These are phyloP conservation scores for Cokeromyces recurvatus DNA, from an alignment of 371 early-diverging fungal genomes.

Conservation along the genomic window DNA sequence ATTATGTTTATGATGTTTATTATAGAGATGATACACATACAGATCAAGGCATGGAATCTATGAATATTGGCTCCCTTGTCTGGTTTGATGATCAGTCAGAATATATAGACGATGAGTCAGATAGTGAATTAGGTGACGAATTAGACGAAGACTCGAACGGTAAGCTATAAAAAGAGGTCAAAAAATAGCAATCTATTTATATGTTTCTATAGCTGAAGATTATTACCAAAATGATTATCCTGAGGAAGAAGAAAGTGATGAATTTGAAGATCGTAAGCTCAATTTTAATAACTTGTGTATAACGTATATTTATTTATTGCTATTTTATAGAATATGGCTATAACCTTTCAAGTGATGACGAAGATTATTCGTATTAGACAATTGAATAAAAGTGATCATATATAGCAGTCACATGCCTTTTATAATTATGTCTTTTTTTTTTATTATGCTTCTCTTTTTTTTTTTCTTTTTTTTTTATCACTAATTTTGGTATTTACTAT, in stretches of 20 bases:
- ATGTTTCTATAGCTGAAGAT: slow-evolving; percentile 49
- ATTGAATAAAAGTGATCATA: too few relatives aligned
- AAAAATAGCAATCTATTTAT: background rate
- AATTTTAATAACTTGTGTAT: background rate
- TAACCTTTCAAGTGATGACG: slow-evolving; percentile 30
- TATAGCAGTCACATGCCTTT: too few relatives aligned
- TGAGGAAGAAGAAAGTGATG: slow-evolving; percentile 51
- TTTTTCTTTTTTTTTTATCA: too few relatives aligned
- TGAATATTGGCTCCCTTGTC: slow-evolving; percentile 46
- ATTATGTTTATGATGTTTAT: slow-evolving; percentile 60
- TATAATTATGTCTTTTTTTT: too few relatives aligned
- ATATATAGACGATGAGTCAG: slow-evolving; percentile 51
- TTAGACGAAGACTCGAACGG: slow-evolving; percentile 62
- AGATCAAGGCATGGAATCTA: slow-evolving; percentile 12
- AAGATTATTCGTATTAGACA: slow-evolving; percentile 23
- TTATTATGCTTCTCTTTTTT: too few relatives aligned
- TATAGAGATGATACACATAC: slow-evolving; percentile 44
- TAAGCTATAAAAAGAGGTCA: slow-evolving; percentile 6
- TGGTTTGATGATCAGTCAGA: slow-evolving; percentile 49
- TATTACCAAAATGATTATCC: slow-evolving; percentile 64
- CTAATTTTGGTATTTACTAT: too few relatives aligned
- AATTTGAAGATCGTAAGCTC: slow-evolving; percentile 40
- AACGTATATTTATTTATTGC: background rate
- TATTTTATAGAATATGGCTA: slow-evolving; percentile 14
- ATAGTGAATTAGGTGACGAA: slow-evolving; percentile 48